Evolutionary conservation across 441 rosid genomes (phyloP).

Genomic region (Francoa sonchifolia): DNA sequence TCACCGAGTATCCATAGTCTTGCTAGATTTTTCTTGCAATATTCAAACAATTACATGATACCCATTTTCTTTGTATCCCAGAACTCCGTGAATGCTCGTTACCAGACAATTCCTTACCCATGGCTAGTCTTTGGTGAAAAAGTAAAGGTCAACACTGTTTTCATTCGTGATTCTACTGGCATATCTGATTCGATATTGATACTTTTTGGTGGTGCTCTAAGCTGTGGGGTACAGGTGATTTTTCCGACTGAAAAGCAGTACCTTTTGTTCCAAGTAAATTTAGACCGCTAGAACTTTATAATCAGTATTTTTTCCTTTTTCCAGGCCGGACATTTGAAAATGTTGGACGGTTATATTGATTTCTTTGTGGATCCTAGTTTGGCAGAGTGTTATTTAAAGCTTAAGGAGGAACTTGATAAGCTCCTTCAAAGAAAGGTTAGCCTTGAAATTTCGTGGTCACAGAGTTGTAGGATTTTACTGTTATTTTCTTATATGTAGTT

Average conservation of each 20-base stretch:
- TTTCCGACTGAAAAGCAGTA: not conserved
- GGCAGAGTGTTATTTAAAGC: conserved; percentile 75
- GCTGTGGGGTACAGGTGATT: conserved; percentile 60
- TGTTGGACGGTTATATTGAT: conserved; percentile 86
- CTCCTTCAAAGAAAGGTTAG: conserved; percentile 67
- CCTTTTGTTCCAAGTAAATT: conserved; percentile 1
- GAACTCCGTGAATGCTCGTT: conserved; percentile 95
- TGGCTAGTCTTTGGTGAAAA: conserved; percentile 99
- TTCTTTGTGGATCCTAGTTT: conserved; percentile 89
- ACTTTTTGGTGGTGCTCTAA: conserved; percentile 78
- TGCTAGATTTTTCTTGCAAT: not conserved
- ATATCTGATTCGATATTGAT: conserved; percentile 86
- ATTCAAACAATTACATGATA: not conserved
- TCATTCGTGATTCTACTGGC: conserved; percentile 92
- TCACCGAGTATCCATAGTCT: too few species aligned
- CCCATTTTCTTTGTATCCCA: conserved; percentile 31
- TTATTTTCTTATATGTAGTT: too few species aligned
- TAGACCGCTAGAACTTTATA: conserved; percentile 2
- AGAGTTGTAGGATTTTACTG: too few species aligned
- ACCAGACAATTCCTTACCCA: conserved; percentile 81
- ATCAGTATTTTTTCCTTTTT: conserved; percentile 6
- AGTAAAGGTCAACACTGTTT: conserved; percentile 83
- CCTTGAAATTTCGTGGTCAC: not conserved
- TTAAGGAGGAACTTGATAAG: conserved; percentile 73
- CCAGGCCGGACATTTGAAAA: conserved; percentile 88